Evolutionary conservation across 2,329 filamentous ascomycete species (phyloP), one percentile per base, ranked within the genome.

Genomic region (Arthrobotrys sphaeroides): DNA sequence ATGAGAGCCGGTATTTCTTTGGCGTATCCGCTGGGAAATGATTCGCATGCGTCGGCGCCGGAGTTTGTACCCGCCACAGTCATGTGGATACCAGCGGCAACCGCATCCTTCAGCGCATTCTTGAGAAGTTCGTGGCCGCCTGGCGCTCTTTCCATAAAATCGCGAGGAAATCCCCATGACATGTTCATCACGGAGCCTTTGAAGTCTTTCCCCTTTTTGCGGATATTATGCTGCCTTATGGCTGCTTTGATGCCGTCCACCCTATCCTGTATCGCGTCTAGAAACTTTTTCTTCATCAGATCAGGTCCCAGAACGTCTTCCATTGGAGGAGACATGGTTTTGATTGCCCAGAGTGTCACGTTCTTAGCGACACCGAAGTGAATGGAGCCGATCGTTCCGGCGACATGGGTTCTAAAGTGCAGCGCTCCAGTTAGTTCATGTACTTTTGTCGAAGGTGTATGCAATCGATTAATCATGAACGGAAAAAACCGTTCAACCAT

Each of bases 141-240:
- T 5, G 26, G 40, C n/a, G 42, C 40, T 10, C 2, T 36, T 2
- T 47, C 59, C 24, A 64, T 36, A 2, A 47, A 47, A 9, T 51
- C 24, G 13, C 20, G 31, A 5, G 40, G 24, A 12, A 51, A 42
- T 0, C 65, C 65, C 65, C 65, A 69, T 20, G 65, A 69, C 40
- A 69, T 22, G n/a, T 69, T 69, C 65, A 69, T 69, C 20, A 69
- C 65, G 2, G 65, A 60, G 0, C 65, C 65, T n/a, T 42, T 36
- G 53, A 69, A 69, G n/a, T 43, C 65, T 18, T 40, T 31, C n/a
- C 24, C 20, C 12, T 61, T 61, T 13, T 45, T 42, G 47, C 31
- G 65, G 20, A 42, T 10, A 10, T 68, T 61, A 36, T 69, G 53
- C 18, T 61, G 40, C 18, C 13, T 10, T 18, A 53, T 49, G 5